These are phyloP conservation scores for Exophiala sideris DNA, from an alignment of 2,329 filamentous ascomycete genomes.

Conservation along the genomic window DNA sequence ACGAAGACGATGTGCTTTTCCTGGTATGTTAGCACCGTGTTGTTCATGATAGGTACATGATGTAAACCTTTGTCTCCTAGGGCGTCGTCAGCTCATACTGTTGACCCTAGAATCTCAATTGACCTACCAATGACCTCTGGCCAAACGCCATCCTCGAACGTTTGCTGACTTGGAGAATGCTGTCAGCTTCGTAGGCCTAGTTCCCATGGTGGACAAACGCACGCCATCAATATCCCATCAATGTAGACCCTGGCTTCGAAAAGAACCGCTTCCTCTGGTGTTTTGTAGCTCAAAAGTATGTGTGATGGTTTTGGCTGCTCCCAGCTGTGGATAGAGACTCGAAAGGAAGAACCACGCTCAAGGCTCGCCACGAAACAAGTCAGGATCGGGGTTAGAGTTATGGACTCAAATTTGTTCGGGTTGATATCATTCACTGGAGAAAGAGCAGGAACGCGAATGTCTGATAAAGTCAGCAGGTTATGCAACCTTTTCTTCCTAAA, in stretches of 20 bases:
- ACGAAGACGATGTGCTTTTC: constrained; percentile 43
- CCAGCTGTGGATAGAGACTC: constrained; percentile 75
- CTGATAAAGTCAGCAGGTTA: constrained; percentile 2
- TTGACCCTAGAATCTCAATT: background rate
- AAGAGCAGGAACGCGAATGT: background rate
- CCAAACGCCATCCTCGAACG: constrained; percentile 36
- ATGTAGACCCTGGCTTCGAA: constrained; percentile 67
- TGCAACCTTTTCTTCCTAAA: constrained; percentile 1
- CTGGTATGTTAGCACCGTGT: constrained; percentile 7
- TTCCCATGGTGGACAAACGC: constrained; percentile 29
- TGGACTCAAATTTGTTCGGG: constrained; percentile 20
- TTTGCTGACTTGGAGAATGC: constrained; percentile 7
- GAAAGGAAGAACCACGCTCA: constrained; percentile 56
- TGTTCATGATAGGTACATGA: background rate
- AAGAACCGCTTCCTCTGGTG: constrained; percentile 54
- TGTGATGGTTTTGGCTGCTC: constrained; percentile 58
- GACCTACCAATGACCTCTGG: constrained; percentile 37
- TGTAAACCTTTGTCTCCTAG: constrained; percentile 14
- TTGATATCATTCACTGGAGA: constrained; percentile 2
- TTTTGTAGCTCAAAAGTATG: constrained; percentile 55
- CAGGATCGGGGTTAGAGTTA: constrained; percentile 58
- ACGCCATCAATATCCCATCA: constrained; percentile 65
- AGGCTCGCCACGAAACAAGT: constrained; percentile 70
- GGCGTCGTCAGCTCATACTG: constrained; percentile 1
- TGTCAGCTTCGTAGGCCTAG: background rate